These are phyloP conservation scores for Paecilomyces sp. DNA, from an alignment of 2,329 filamentous ascomycete species.

Conservation along the genomic window DNA sequence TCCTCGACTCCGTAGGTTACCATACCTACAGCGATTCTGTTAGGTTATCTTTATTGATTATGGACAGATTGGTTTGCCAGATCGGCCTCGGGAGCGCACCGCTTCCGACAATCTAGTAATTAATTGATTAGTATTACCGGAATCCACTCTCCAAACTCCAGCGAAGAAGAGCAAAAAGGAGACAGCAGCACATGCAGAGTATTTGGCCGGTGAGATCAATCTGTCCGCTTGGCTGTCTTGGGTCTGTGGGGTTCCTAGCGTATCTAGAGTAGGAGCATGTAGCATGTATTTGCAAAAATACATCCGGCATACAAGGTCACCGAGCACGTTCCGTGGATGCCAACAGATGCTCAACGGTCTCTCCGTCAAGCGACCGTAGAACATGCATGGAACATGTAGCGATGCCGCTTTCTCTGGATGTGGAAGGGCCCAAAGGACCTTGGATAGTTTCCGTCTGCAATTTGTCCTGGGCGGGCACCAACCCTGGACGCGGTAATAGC, in stretches of 20 bases:
- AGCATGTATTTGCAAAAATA: conserved; percentile 16
- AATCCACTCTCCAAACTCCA: background rate
- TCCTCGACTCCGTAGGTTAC: background rate
- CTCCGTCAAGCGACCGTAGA: conserved; percentile 25
- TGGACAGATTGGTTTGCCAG: background rate
- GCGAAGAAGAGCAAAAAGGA: background rate
- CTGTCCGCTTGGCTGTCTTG: background rate
- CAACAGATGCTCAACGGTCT: conserved; percentile 5
- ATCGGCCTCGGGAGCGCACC: background rate
- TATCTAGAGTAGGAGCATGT: too few species aligned
- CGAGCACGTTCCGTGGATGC: background rate
- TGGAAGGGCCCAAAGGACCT: background rate
- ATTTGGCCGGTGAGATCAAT: background rate
- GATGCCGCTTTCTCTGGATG: background rate
- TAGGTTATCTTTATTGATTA: background rate
- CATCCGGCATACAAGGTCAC: too few species aligned
- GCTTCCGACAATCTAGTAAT: background rate
- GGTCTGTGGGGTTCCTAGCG: conserved; percentile 6
- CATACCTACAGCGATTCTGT: background rate
- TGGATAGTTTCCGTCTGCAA: background rate
- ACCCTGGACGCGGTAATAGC: background rate
- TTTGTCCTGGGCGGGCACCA: background rate
- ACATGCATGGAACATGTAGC: conserved; percentile 30
- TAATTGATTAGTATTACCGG: background rate
- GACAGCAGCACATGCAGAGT: background rate